phyloP scores from a whole-genome alignment of 2,329 filamentous ascomycete species.

The Chaetomium globosum region DNA sequence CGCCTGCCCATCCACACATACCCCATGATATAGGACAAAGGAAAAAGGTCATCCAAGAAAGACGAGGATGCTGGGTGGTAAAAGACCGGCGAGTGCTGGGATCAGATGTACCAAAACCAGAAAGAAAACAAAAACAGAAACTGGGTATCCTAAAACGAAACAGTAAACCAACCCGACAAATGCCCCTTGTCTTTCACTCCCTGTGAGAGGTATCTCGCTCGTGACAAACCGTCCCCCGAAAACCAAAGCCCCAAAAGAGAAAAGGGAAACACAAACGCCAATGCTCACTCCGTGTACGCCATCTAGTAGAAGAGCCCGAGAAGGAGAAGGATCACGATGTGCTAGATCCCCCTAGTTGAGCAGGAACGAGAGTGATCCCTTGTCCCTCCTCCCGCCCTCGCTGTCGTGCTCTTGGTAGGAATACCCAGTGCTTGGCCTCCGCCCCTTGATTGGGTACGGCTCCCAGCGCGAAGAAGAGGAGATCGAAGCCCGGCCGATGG shows the following conservation, averaged over 20 bases:
- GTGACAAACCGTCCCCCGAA: not conserved
- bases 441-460: constrained; percentile 15
- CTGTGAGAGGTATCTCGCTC: not conserved
- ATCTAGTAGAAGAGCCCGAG: not conserved
- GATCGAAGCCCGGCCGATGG: constrained; percentile 5
- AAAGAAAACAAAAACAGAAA: constrained; percentile 2
- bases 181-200: not conserved
- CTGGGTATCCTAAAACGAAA: constrained; percentile 20
- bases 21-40: constrained; percentile 1
- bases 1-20: not conserved
- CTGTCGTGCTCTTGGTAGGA: not conserved
- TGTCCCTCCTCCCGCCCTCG: constrained; percentile 13
- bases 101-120: not conserved
- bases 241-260: not conserved
- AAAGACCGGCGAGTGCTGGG: not conserved
- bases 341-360: constrained; percentile 12
- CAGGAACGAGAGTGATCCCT: constrained; percentile 21
- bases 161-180: constrained; percentile 13
- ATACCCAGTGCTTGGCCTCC: constrained; percentile 20
- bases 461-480: constrained; percentile 23
- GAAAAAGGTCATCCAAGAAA: not conserved
- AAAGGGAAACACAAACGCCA: constrained; percentile 5
- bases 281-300: constrained; percentile 3
- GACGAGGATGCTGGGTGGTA: not conserved
- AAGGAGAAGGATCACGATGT: not conserved